phyloP scores from a whole-genome alignment of 2,329 filamentous ascomycete species.

The Trichophyton simii region DNA sequence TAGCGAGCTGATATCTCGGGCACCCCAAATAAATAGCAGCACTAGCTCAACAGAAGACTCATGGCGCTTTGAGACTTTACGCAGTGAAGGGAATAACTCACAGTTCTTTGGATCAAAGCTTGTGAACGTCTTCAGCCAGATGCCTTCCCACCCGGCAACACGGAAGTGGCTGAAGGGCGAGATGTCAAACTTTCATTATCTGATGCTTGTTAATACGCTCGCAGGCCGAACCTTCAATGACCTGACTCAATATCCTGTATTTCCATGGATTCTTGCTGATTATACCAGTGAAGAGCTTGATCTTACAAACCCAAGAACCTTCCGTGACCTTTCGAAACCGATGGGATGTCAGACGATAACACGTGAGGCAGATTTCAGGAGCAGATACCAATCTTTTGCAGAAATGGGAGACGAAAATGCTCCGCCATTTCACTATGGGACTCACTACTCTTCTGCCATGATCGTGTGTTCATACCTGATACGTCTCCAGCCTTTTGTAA shows the following conservation, averaged over 20 bases:
- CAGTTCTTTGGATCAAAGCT: conserved; percentile 74
- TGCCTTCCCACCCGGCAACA: conserved; percentile 69
- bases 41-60: conserved; percentile 70
- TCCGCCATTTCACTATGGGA: conserved; percentile 90
- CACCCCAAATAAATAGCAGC: conserved; percentile 63
- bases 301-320: conserved; percentile 67
- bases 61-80: conserved; percentile 81
- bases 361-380: conserved; percentile 65
- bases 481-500: conserved; percentile 85
- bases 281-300: conserved; percentile 92
- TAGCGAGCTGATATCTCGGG: conserved; percentile 60
- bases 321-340: conserved; percentile 83
- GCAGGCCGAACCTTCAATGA: conserved; percentile 96
- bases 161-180: conserved; percentile 86
- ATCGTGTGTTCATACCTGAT: conserved; percentile 95
- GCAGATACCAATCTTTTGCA: conserved; percentile 73
- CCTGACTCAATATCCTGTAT: conserved; percentile 93
- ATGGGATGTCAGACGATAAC: conserved; percentile 81
- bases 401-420: conserved; percentile 70
- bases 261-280: conserved; percentile 92
- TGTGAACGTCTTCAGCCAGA: conserved; percentile 79
- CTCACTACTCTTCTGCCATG: conserved; percentile 98
- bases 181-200: conserved; percentile 95
- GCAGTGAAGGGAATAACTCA: conserved; percentile 50
- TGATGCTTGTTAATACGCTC: conserved; percentile 97